Evolutionary conservation across 805 yeast genomes (phyloP), one percentile per base, ranked within the genome.

Genomic region (Yarrowia deformans): DNA sequence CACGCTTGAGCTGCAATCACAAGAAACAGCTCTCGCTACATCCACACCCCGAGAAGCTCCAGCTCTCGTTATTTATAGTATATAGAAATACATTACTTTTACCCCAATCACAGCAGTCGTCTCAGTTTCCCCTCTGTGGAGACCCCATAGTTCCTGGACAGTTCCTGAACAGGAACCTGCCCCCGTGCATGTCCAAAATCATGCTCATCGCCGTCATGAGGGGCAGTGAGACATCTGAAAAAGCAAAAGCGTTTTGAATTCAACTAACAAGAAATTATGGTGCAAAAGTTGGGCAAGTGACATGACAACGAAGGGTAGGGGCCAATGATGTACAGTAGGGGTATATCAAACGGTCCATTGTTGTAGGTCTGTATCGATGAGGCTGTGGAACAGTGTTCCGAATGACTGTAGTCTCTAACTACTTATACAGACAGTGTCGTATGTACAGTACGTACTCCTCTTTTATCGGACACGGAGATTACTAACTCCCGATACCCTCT

Each of bases 11-110:
- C n/a, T n/a, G n/a, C n/a, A n/a, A n/a, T n/a, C n/a, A n/a, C n/a
- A n/a, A n/a, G n/a, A n/a, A n/a, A n/a, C n/a, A n/a, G n/a, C n/a
- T n/a, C 35, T n/a, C 9, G 13, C 42, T 48, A 48, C 9, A 6
- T 8, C 34, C 16, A 7, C 18, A 29, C 16, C 52, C 5, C 14
- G 58, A 54, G 60, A 34, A 34, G 54, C 35, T 1, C n/a, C 3
- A 2, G 45, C 45, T 54, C 60, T 54, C 60, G 14, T 54, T 54
- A 54, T 54, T 54, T 54, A 54, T 37, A 54, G 60, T 54, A 54
- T 54, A 54, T 54, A 54, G 60, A 54, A 54, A 54, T 54, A 54
- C 60, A 54, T 37, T 4, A 23, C 8, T 43, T n/a, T n/a, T 42
- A n/a, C 1, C 19, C 16, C 10, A 42, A 2, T 14, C 14, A 8